Evolutionary conservation across 768 basidiomycete genomes (phyloP).

Genomic region (Cantharellus cinnabarinus): DNA sequence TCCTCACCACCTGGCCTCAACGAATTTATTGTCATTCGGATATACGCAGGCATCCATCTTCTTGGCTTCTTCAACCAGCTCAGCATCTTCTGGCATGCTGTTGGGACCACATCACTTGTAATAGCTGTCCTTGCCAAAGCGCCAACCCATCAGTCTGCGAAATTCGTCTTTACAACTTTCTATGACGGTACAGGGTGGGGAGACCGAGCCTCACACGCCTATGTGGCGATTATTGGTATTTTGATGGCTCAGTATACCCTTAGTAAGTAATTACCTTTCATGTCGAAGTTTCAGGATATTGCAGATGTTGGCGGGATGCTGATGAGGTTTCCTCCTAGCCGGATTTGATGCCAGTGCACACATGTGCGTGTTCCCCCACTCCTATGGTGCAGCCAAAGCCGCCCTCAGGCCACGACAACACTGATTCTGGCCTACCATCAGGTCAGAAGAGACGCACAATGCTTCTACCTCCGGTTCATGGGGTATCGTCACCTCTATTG

Average conservation of each 20-base stretch:
- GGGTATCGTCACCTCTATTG: constrained; percentile 51
- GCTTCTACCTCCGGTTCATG: constrained; percentile 43
- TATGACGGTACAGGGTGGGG: constrained; percentile 61
- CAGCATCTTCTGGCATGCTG: constrained; percentile 54
- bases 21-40: background rate
- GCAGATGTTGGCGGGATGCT: background rate
- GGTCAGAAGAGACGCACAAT: constrained; percentile 62
- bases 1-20: background rate
- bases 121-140: constrained; percentile 54
- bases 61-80: constrained; percentile 50
- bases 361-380: constrained; percentile 22
- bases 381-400: constrained; percentile 8
- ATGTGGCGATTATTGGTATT: constrained; percentile 51
- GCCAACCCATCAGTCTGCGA: constrained; percentile 43
- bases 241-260: constrained; percentile 62
- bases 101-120: constrained; percentile 45
- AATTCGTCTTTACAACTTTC: constrained; percentile 51
- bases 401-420: background rate
- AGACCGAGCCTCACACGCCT: constrained; percentile 42
- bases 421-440: constrained; percentile 18
- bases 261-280: constrained; percentile 24
- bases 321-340: background rate
- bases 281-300: background rate
- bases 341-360: constrained; percentile 52
- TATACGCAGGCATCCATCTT: constrained; percentile 23